Evolutionary conservation across 345 rosid genomes (phyloP).

Genomic region (Citrus glauca): DNA sequence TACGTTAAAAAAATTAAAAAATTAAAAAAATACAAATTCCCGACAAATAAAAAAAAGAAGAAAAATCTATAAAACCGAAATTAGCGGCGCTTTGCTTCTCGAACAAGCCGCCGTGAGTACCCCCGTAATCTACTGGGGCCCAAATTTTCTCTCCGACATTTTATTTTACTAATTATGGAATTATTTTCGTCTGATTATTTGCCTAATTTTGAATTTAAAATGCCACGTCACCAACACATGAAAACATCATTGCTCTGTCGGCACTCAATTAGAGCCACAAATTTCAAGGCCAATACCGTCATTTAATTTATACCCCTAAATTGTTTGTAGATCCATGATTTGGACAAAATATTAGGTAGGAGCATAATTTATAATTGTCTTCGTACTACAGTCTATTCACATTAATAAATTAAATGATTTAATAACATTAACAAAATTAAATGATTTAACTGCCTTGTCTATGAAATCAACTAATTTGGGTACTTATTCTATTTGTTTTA

Average conservation of each 20-base stretch:
- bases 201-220: not conserved
- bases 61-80: not conserved
- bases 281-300: not conserved
- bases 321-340: too few species aligned
- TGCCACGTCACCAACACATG: not conserved
- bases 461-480: too few species aligned
- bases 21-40: too few species aligned
- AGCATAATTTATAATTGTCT: too few species aligned
- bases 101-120: not conserved
- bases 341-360: too few species aligned
- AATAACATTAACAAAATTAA: too few species aligned
- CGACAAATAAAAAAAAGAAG: not conserved
- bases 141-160: not conserved
- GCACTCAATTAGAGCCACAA: not conserved
- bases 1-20: too few species aligned
- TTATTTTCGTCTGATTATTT: not conserved
- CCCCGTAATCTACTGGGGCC: not conserved
- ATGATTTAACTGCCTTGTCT: too few species aligned
- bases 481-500: too few species aligned
- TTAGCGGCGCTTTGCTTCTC: not conserved
- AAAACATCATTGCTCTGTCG: not conserved
- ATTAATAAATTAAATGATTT: too few species aligned
- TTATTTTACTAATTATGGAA: not conserved
- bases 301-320: not conserved
- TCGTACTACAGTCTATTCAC: too few species aligned